phyloP scores from a whole-genome alignment of 305 asterid genomes.

The Solanum aculeatissimum region DNA sequence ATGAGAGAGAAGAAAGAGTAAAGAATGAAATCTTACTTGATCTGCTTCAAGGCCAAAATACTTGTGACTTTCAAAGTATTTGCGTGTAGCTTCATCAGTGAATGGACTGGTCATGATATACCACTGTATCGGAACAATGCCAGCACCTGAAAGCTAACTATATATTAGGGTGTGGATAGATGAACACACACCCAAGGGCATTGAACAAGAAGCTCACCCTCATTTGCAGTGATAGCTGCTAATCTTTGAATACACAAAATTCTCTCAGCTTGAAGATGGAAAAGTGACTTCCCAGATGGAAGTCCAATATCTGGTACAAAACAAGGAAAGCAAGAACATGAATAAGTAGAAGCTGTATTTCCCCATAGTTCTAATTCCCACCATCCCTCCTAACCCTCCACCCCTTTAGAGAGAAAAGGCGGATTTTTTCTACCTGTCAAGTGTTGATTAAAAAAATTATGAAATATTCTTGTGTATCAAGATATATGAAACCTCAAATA shows the following conservation, averaged over 20 bases:
- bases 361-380: neutral
- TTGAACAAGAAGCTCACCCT: slow-evolving; percentile 39
- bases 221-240: slow-evolving; percentile 66
- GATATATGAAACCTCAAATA: neutral
- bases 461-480: neutral
- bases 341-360: neutral
- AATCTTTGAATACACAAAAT: slow-evolving; percentile 78
- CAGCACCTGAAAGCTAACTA: slow-evolving; percentile 32
- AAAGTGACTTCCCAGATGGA: slow-evolving; percentile 97
- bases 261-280: slow-evolving; percentile 97
- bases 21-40: slow-evolving; percentile 42
- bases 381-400: neutral
- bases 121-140: slow-evolving; percentile 62
- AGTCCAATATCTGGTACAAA: slow-evolving; percentile 72
- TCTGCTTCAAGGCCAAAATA: slow-evolving; percentile 95
- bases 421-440: neutral
- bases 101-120: slow-evolving; percentile 99
- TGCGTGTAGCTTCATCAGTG: slow-evolving; percentile 82
- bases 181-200: neutral
- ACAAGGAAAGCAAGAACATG: neutral
- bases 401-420: neutral
- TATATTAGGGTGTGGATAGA: neutral
- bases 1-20: neutral
- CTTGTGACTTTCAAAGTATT: slow-evolving; percentile 77
- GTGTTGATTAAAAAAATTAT: neutral